phyloP scores from a whole-genome alignment of 2,329 filamentous ascomycete species.

The Alternaria atra region DNA sequence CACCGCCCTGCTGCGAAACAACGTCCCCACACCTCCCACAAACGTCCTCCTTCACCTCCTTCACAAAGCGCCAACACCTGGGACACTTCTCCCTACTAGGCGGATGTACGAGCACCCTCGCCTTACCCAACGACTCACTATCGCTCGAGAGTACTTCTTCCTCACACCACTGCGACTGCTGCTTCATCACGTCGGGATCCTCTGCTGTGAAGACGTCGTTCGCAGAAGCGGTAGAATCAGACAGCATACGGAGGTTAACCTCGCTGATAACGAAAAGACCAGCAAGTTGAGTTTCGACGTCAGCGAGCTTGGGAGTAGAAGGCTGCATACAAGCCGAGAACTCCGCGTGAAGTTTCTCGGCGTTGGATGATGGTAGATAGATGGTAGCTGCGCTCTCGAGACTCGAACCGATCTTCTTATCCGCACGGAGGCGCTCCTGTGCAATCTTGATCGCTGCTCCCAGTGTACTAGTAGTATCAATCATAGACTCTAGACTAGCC shows the following conservation, averaged over 20 bases:
- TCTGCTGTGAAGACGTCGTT: background rate
- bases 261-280: conserved; percentile 56
- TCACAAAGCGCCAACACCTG: conserved; percentile 88
- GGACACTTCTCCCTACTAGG: conserved; percentile 75
- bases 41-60: conserved; percentile 70
- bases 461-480: conserved; percentile 57
- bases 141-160: conserved; percentile 8
- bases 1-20: conserved; percentile 51
- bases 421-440: conserved; percentile 75
- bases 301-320: background rate
- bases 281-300: conserved; percentile 44
- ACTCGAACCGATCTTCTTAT: conserved; percentile 80
- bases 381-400: conserved; percentile 76
- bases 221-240: background rate
- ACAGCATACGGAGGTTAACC: conserved; percentile 25
- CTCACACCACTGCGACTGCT: conserved; percentile 18
- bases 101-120: conserved; percentile 48
- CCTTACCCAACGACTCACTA: conserved; percentile 22
- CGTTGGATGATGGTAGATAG: background rate
- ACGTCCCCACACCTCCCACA: conserved; percentile 78
- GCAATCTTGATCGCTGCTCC: conserved; percentile 76
- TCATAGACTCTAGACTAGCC: conserved; percentile 30
- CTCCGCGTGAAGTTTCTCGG: background rate
- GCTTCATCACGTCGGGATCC: conserved; percentile 14
- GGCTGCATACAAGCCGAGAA: conserved; percentile 15